Conservation (phyloP, 768 basidiomycete genomes). For the Pisolithus orientalis region DNA sequence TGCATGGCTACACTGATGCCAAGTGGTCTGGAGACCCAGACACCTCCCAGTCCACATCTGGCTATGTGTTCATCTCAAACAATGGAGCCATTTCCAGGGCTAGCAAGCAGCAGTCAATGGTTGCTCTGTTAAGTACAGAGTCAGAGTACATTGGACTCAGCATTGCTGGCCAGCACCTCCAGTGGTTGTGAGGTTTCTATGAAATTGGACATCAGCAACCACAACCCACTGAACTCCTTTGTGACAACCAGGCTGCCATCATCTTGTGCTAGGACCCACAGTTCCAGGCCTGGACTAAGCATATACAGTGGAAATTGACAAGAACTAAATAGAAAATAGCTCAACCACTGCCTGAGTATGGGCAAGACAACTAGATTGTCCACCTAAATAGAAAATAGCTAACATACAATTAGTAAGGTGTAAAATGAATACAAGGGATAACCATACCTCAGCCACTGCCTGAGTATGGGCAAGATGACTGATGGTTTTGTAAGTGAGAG, state of each 20-base stretch:
- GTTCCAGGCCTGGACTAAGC: conserved; percentile 21
- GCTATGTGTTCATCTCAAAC: conserved; percentile 19
- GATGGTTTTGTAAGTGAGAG: no score
- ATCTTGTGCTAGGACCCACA: neutral
- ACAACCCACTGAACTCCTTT: conserved; percentile 4
- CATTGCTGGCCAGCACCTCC: conserved; percentile 9
- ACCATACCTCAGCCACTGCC: no score
- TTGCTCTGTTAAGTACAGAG: conserved; percentile 29
- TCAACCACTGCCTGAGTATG: no score
- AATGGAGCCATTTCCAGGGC: conserved; percentile 28
- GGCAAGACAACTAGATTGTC: no score
- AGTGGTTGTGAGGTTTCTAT: conserved; percentile 8
- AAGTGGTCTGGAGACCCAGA: conserved; percentile 9
- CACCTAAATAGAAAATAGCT: no score
- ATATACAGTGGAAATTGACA: no score
- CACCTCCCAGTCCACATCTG: conserved; percentile 12
- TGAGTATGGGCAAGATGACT: no score
- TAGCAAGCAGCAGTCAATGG: conserved; percentile 25
- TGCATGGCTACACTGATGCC: conserved; percentile 9
- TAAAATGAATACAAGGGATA: no score
- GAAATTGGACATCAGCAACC: conserved; percentile 1
- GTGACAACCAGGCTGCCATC: conserved; percentile 18
- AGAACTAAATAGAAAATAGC: no score
- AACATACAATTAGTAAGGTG: no score
- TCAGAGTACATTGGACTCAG: conserved; percentile 29